These are phyloP conservation scores for Dactylis glomerata DNA, from an alignment of 176 grass and related monocot genomes.

Conservation along the genomic window DNA sequence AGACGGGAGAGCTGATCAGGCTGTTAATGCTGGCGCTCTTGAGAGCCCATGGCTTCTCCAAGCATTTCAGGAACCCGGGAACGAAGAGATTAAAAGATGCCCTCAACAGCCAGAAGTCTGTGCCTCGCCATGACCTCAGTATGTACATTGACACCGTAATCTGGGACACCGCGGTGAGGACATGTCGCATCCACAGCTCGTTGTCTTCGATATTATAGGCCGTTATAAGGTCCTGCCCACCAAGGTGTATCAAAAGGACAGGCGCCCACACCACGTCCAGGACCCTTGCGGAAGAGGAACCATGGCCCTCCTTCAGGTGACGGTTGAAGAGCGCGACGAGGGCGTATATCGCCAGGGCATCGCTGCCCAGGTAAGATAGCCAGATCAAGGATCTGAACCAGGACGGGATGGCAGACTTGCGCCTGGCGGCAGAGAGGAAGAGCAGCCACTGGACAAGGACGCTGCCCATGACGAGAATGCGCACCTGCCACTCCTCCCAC, in stretches of 20 bases:
- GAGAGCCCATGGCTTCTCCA: neutral
- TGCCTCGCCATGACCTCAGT: no score
- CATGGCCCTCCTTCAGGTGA: no score
- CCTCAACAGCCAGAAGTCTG: no score
- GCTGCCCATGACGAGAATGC: no score
- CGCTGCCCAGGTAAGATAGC: neutral
- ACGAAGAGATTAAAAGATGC: no score
- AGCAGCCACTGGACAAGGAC: no score
- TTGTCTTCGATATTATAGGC: constrained; percentile 26
- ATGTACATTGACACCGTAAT: no score
- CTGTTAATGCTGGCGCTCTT: neutral
- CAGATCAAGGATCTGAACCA: neutral
- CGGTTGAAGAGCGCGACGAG: constrained; percentile 18
- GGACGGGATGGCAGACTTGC: neutral
- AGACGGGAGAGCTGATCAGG: neutral
- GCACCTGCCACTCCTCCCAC: constrained; percentile 4
- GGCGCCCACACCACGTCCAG: constrained; percentile 8
- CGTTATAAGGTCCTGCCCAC: neutral
- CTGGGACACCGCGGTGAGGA: neutral
- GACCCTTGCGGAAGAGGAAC: neutral
- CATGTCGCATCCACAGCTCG: neutral
- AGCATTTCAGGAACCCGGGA: neutral
- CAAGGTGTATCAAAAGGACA: neutral
- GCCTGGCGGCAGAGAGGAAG: accelerated
- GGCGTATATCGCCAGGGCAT: neutral